These are phyloP conservation scores for Mitragyna speciosa DNA, from an alignment of 257 asterid species.

Conservation along the genomic window DNA sequence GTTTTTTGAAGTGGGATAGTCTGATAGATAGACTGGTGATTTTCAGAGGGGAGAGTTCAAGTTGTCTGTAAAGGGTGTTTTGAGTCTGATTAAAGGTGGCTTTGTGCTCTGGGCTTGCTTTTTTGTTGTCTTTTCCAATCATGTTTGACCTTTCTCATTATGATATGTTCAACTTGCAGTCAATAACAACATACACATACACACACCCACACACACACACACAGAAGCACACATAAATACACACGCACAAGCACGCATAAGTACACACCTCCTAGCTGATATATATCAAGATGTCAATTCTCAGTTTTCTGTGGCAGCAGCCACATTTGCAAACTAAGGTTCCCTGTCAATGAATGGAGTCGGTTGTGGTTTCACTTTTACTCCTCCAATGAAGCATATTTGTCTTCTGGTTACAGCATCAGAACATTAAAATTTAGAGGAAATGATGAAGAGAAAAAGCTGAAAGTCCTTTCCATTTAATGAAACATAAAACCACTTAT, in stretches of 20 bases:
- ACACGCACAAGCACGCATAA: too few species aligned
- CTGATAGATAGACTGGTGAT: background rate
- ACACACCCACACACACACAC: too few species aligned
- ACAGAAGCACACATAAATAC: background rate
- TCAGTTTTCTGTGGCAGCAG: background rate
- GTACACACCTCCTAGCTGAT: background rate
- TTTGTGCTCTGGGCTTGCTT: background rate
- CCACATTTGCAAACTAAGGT: background rate
- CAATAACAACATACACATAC: too few species aligned
- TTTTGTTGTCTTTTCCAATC: background rate
- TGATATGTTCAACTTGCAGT: background rate
- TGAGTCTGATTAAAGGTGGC: background rate
- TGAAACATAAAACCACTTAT: background rate
- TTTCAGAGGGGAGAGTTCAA: slow-evolving; percentile 3
- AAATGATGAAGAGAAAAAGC: background rate
- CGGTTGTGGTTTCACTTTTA: too few species aligned
- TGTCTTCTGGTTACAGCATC: background rate
- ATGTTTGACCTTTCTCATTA: background rate
- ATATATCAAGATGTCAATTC: background rate
- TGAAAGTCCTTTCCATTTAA: background rate
- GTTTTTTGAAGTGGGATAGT: background rate
- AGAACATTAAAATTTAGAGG: background rate
- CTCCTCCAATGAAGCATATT: background rate
- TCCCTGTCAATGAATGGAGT: background rate
- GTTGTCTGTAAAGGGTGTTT: background rate